phyloP scores from a whole-genome alignment of 768 basidiomycete species.

The Dioszegia aurantiaca region DNA sequence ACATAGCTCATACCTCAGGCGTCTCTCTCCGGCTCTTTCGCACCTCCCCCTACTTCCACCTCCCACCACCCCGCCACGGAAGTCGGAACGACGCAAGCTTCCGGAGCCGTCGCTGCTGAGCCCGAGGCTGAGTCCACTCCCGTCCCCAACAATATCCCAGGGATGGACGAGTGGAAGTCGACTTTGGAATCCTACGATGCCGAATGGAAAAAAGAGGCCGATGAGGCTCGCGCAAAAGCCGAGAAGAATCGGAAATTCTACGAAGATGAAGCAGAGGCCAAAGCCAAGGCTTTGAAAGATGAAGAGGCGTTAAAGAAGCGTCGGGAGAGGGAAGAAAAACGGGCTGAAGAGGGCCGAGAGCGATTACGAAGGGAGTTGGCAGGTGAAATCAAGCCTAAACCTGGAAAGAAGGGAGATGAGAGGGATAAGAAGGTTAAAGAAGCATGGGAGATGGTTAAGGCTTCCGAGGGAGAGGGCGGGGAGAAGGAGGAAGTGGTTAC shows the following conservation, averaged over 20 bases:
- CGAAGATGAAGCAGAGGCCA: conserved; percentile 31
- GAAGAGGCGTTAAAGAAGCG: conserved; percentile 19
- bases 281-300: conserved; percentile 14
- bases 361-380: conserved; percentile 14
- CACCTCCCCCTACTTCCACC: conserved; percentile 28
- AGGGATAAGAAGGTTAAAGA: conserved; percentile 41
- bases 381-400: not conserved
- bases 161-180: conserved; percentile 39
- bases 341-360: conserved; percentile 11
- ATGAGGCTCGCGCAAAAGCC: conserved; percentile 43
- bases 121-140: conserved; percentile 19
- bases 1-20: conserved; percentile 53
- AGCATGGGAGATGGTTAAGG: conserved; percentile 50
- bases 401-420: not conserved
- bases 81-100: conserved; percentile 55
- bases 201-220: conserved; percentile 39
- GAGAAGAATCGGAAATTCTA: conserved; percentile 33
- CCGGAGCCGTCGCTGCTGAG: conserved; percentile 16
- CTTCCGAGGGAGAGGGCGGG: conserved; percentile 6
- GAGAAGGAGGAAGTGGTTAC: conserved; percentile 16
- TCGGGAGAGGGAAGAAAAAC: conserved; percentile 14
- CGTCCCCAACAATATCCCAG: too few relatives aligned
- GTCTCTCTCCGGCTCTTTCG: conserved; percentile 30
- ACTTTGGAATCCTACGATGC: conserved; percentile 33
- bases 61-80: conserved; percentile 10